Percentiles rank a stretch among this genome's conserved stretches.
Conservation (phyloP, 2,329 filamentous ascomycete genomes). For the Botrytis tulipae region DNA sequence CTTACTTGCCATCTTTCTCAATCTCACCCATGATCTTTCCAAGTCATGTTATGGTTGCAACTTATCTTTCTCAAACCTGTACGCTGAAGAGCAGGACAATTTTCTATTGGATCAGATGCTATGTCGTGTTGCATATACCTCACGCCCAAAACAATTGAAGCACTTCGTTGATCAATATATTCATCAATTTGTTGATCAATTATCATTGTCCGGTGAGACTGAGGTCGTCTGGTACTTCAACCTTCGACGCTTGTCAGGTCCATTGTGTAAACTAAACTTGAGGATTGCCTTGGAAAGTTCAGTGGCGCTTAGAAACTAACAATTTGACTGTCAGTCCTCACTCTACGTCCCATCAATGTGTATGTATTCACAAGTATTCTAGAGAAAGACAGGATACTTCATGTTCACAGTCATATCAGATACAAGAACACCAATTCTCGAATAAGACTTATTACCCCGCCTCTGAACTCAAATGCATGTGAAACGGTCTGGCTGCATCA, state of each 20-base stretch:
- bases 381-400: neutral
- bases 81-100: neutral
- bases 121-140: constrained; percentile 1
- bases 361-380: neutral
- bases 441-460: constrained; percentile 17
- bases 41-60: neutral
- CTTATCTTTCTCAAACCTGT: neutral
- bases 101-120: constrained; percentile 1
- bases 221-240: constrained; percentile 3
- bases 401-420: neutral
- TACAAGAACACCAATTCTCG: constrained; percentile 1
- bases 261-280: constrained; percentile 6
- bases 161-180: neutral
- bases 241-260: constrained; percentile 8
- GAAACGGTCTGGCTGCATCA: constrained; percentile 24
- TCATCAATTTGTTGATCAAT: constrained; percentile 13
- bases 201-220: constrained; percentile 17
- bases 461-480: constrained; percentile 14
- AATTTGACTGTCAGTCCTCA: neutral
- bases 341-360: neutral
- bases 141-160: neutral
- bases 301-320: neutral
- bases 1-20: neutral
- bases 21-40: neutral
- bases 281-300: neutral